Base-by-base conservation (phyloP, 164 flowering plant species). In the Tetracentron sinense region DNA sequence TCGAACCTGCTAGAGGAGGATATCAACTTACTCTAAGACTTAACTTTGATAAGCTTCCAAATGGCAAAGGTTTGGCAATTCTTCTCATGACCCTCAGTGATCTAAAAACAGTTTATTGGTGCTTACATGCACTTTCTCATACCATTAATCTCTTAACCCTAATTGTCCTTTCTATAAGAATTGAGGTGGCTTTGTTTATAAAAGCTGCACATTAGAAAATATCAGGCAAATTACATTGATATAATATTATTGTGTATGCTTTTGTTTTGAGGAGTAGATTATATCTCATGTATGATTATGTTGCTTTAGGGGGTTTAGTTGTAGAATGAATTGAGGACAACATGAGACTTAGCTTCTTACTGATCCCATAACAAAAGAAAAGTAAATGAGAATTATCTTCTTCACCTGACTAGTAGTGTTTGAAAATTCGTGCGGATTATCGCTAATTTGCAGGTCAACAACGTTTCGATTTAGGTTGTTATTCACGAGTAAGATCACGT, bases 21-120 rank as follows among this genome's bases (percentile, higher is more conserved):
- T 90, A 77, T 70, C 89, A 82, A 61, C 83, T 90, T 16, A 90
- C 97, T 42, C 58, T 93, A 23, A 76, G 72, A 56, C 73, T 93
- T 29, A 63, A 85, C 67, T 71, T 87, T 3, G 27, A 74, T 16
- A 81, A 75, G 70, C 74, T 90, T 60, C 87, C 85, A 56, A 81
- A 20, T 15, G 59, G 74, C 25, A 84, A 81, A 83, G 94, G 96
- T 89, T 21, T 56, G 73, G 19, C 22, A 44, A 3, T 58, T 55
- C 7, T 60, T 47, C 29, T 26, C 33, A 27, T 53, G 29, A 15
- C 31, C 19, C 33, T 53, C 4, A 49, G 31, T 12, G 56, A 26
- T 53, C 44, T 3, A 22, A 6, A 19, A 11, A 53, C 56, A 7
- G 7, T 26, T 11, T 5, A 53, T 53, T 27, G 0, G 3, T 26